Evolutionary conservation across 140 eudicot genomes (phyloP).

Genomic region (Stevia rebaudiana): DNA sequence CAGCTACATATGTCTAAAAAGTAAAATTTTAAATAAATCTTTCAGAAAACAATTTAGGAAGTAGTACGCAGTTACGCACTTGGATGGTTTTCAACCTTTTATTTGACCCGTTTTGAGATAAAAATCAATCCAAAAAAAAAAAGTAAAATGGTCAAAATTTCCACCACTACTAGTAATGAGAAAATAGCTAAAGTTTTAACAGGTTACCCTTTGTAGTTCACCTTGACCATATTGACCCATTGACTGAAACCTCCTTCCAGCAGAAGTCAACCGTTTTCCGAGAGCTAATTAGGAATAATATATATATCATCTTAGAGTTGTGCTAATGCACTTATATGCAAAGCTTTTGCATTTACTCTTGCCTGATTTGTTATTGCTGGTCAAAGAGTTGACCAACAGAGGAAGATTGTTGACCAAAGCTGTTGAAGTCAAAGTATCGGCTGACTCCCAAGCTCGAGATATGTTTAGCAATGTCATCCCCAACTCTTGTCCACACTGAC

Average conservation of each 20-base stretch:
- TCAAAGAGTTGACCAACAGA: conserved; percentile 33
- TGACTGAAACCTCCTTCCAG: conserved; percentile 94
- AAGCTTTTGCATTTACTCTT: conserved; percentile 34
- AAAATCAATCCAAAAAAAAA: not conserved
- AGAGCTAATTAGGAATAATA: conserved; percentile 58
- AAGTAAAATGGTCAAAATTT: not conserved
- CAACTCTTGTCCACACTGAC: conserved; percentile 85
- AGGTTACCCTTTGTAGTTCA: conserved; percentile 74
- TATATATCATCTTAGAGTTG: conserved; percentile 16
- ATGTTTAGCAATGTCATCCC: conserved; percentile 71
- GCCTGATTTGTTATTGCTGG: conserved; percentile 66
- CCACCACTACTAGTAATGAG: conserved; percentile 5
- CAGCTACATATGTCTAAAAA: not conserved
- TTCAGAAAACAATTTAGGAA: not conserved
- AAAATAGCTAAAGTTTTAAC: conserved; percentile 17
- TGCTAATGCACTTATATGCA: conserved; percentile 5
- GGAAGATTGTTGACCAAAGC: conserved; percentile 63
- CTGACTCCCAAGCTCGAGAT: conserved; percentile 86
- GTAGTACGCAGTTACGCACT: not conserved
- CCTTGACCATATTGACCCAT: conserved; percentile 98
- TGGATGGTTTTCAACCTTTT: not conserved
- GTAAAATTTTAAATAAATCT: too few relatives aligned
- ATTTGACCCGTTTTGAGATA: not conserved
- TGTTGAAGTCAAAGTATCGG: conserved; percentile 71
- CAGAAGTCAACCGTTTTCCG: conserved; percentile 77